phyloP scores from a whole-genome alignment of 176 grass and related monocot species.

The Typha latifolia region DNA sequence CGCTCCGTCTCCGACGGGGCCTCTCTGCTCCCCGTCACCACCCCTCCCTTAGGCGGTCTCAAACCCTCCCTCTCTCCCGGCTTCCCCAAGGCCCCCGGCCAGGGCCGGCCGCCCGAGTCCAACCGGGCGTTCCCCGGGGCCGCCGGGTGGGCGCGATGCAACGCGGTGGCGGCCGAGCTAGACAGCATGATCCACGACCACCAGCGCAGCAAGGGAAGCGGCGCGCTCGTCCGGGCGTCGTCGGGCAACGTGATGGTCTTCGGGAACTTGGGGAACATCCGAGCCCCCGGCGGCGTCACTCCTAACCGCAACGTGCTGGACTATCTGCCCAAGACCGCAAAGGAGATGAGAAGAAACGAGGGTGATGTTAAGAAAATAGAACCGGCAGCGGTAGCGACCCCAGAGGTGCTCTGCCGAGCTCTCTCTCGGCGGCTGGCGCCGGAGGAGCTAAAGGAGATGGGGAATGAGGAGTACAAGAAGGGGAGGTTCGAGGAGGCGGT shows the following conservation, averaged over 20 bases:
- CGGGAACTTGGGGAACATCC: constrained; percentile 27
- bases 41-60: not conserved
- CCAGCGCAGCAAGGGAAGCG: constrained; percentile 24
- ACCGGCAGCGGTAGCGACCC: not conserved
- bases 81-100: not conserved
- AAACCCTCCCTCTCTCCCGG: no score
- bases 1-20: not conserved
- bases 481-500: constrained; percentile 22
- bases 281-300: constrained; percentile 19
- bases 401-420: constrained; percentile 17
- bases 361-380: not conserved
- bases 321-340: constrained; percentile 1
- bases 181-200: constrained; percentile 30
- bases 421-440: constrained; percentile 9
- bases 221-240: constrained; percentile 21
- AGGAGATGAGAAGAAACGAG: constrained; percentile 1
- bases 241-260: constrained; percentile 33
- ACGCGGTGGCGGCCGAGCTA: constrained; percentile 8
- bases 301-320: constrained; percentile 16
- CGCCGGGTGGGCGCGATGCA: not conserved
- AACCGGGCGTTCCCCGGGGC: not conserved
- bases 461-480: constrained; percentile 29
- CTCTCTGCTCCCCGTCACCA: not conserved
- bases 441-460: constrained; percentile 28
- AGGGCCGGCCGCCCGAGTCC: not conserved